Evolutionary conservation across 306 rosid genomes (phyloP).

Genomic region (Vigna hirtella): DNA sequence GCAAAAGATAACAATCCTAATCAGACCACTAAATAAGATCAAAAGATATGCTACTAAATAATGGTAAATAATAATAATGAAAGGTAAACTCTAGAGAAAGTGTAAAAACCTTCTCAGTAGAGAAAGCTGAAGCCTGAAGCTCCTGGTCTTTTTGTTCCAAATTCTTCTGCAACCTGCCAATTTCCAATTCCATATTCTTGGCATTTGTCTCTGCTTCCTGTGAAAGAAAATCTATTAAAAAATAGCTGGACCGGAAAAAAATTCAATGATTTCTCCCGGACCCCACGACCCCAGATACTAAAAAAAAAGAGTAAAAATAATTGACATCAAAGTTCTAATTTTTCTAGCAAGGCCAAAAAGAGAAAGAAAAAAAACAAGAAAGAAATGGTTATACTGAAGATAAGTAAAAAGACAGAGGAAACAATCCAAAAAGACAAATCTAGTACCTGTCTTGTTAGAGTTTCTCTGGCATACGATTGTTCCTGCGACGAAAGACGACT

Average conservation of each 20-base stretch:
- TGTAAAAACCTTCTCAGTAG: slow-evolving; percentile 70
- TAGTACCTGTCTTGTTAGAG: slow-evolving; percentile 79
- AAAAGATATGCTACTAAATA: neutral
- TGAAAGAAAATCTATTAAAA: slow-evolving; percentile 41
- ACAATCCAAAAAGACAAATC: slow-evolving; percentile 26
- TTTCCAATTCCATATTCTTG: slow-evolving; percentile 80
- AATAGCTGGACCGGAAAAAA: slow-evolving; percentile 16
- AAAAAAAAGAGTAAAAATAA: slow-evolving; percentile 45
- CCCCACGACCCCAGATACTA: slow-evolving; percentile 56
- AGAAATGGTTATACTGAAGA: slow-evolving; percentile 10
- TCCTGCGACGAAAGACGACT: slow-evolving; percentile 83
- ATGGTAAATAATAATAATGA: slow-evolving; percentile 14
- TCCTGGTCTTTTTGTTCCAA: slow-evolving; percentile 72
- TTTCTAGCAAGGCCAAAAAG: slow-evolving; percentile 40
- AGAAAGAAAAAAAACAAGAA: neutral
- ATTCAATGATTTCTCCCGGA: slow-evolving; percentile 37
- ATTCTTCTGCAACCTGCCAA: slow-evolving; percentile 64
- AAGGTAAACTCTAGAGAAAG: slow-evolving; percentile 13
- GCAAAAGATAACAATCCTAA: slow-evolving; percentile 18
- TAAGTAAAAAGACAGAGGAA: slow-evolving; percentile 42
- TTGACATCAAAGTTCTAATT: slow-evolving; percentile 46
- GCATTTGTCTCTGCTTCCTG: slow-evolving; percentile 91
- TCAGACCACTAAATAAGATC: slow-evolving; percentile 35
- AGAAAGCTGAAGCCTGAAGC: slow-evolving; percentile 76
- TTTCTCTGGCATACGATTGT: slow-evolving; percentile 72